Conservation (phyloP, 257 asterid species). For the Capsicum baccatum region DNA sequence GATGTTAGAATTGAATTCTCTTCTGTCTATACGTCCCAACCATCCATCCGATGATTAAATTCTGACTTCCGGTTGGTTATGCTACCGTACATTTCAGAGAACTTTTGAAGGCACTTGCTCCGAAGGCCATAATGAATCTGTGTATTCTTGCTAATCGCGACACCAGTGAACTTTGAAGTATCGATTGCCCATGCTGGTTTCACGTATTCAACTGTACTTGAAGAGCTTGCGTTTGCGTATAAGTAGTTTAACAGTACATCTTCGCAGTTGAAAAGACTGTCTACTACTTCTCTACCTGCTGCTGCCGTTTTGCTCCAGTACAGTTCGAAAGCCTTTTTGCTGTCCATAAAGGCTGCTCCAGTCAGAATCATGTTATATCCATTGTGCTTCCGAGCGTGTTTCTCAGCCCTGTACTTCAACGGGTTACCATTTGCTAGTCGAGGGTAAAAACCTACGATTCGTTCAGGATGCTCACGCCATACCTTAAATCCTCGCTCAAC, state of each 20-base stretch:
- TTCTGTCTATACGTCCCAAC: constrained; percentile 84
- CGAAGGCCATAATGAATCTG: constrained; percentile 66
- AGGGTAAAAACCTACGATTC: constrained; percentile 90
- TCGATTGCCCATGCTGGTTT: constrained; percentile 76
- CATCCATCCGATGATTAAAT: constrained; percentile 73
- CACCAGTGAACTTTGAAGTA: constrained; percentile 80
- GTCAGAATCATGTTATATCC: constrained; percentile 95
- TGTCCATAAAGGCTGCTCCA: constrained; percentile 87
- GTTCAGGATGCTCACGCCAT: constrained; percentile 85
- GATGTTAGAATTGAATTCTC: constrained; percentile 26
- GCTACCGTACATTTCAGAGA: constrained; percentile 72
- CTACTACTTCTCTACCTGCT: constrained; percentile 66
- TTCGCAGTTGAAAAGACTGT: constrained; percentile 76
- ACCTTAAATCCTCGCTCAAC: constrained; percentile 84
- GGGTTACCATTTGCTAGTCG: constrained; percentile 61
- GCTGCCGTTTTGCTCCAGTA: constrained; percentile 76
- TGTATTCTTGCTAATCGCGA: constrained; percentile 78
- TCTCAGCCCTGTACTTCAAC: constrained; percentile 68
- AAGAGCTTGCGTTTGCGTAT: constrained; percentile 75
- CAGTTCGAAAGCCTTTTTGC: constrained; percentile 59
- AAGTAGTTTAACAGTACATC: constrained; percentile 85
- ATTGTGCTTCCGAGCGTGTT: constrained; percentile 67
- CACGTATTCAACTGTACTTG: constrained; percentile 68
- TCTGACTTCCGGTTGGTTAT: constrained; percentile 58
- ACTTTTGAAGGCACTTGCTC: constrained; percentile 62